These are phyloP conservation scores for Thyridium curvatum DNA, from an alignment of 2,329 filamentous ascomycete genomes.

Conservation along the genomic window DNA sequence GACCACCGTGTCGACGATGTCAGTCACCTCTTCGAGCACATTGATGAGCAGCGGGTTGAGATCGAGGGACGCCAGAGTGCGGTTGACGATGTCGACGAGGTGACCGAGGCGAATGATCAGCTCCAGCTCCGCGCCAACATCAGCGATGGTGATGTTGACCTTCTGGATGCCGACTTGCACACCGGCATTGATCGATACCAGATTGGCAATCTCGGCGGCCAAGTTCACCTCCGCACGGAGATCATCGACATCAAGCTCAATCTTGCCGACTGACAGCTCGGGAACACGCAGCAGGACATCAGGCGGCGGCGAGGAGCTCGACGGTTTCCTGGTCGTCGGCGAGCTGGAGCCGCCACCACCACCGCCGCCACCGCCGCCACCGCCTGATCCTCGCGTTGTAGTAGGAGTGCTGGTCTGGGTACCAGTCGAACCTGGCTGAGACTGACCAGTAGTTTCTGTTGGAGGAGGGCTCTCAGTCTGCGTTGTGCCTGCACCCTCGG, in stretches of 20 bases:
- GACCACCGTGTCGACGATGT: constrained; percentile 45
- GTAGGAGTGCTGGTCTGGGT: too few relatives aligned
- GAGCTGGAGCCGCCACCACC: constrained; percentile 9
- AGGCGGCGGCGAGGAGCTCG: constrained; percentile 31
- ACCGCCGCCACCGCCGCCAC: constrained; percentile 10
- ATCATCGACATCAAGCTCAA: constrained; percentile 55
- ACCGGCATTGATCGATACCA: constrained; percentile 50
- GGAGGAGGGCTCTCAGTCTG: too few relatives aligned
- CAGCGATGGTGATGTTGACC: constrained; percentile 56
- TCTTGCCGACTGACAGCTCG: constrained; percentile 49
- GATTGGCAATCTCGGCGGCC: constrained; percentile 50
- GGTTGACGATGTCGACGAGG: constrained; percentile 54
- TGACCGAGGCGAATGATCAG: constrained; percentile 54
- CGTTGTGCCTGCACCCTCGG: too few relatives aligned
- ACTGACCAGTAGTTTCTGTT: too few relatives aligned
- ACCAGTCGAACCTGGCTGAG: too few relatives aligned
- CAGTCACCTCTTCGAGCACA: constrained; percentile 45
- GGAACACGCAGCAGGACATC: constrained; percentile 54
- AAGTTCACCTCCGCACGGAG: constrained; percentile 53
- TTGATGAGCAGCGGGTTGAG: constrained; percentile 55
- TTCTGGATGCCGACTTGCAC: constrained; percentile 40
- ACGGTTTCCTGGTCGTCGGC: background rate
- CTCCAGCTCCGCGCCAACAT: constrained; percentile 53
- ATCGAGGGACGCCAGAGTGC: constrained; percentile 52
- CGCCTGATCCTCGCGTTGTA: constrained; percentile 4